phyloP scores from a whole-genome alignment of 306 rosid genomes.

The Cicer arietinum region DNA sequence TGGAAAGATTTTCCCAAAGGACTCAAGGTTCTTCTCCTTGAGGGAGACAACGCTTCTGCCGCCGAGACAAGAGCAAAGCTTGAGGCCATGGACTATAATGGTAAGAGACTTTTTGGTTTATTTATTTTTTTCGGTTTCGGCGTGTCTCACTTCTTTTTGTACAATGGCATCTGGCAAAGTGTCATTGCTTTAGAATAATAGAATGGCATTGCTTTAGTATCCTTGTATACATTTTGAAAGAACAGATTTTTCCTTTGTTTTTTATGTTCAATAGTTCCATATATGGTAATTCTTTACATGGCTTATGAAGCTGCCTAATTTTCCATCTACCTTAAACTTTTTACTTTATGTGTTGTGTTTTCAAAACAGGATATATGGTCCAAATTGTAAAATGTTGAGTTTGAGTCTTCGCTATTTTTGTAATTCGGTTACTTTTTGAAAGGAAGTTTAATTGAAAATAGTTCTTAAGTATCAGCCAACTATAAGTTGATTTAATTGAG shows the following conservation, averaged over 20 bases:
- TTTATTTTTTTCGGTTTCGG: slow-evolving; percentile 8
- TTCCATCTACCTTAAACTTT: slow-evolving; percentile 32
- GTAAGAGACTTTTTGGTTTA: slow-evolving; percentile 50
- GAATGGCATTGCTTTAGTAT: slow-evolving; percentile 34
- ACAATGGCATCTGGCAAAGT: slow-evolving; percentile 44
- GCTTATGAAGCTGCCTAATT: slow-evolving; percentile 23
- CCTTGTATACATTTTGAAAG: slow-evolving; percentile 14
- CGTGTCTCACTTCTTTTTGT: slow-evolving; percentile 22
- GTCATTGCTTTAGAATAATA: slow-evolving; percentile 28
- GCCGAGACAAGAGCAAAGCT: slow-evolving; percentile 77
- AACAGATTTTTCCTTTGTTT: not conserved
- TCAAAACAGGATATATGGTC: slow-evolving; percentile 31
- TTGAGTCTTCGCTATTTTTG: slow-evolving; percentile 19
- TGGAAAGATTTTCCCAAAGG: slow-evolving; percentile 96
- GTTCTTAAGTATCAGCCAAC: slow-evolving; percentile 17
- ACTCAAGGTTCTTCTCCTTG: slow-evolving; percentile 87
- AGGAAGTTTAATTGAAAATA: slow-evolving; percentile 18
- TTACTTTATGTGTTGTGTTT: not conserved
- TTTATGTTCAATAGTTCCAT: slow-evolving; percentile 10
- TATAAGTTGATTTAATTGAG: slow-evolving; percentile 31
- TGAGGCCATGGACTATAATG: slow-evolving; percentile 86
- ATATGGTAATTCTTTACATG: slow-evolving; percentile 28
- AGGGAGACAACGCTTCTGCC: slow-evolving; percentile 71
- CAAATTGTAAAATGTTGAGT: slow-evolving; percentile 23
- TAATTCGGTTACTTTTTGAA: slow-evolving; percentile 17